Evolutionary conservation across 2,329 filamentous ascomycete genomes (phyloP), one percentile per base, ranked within the genome.

Genomic region (Xylariaceae sp.): DNA sequence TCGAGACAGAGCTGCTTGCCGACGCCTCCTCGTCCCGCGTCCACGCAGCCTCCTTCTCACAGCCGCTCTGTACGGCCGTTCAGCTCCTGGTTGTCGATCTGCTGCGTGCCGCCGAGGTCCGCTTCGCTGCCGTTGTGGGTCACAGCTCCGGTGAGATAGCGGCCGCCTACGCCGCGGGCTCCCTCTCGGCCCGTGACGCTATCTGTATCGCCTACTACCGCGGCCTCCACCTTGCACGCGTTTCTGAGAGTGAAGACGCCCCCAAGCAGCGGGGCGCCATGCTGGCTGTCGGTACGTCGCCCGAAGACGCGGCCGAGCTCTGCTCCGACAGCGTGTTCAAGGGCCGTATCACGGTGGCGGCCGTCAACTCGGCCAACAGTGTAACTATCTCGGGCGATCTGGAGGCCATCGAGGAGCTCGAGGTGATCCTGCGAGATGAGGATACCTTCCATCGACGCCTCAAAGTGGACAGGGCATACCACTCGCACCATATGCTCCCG

Each of bases 251-350:
- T n/a, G 5, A 11, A 15, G 13, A 15, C 4, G 18, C 19, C 5
- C 10, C 19, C 19, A 5, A 15, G 31, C 30, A 22, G 8, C n/a
- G n/a, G n/a, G 66, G 68, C 1, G 56, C 52, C 3, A 74, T 75
- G 70, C 45, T 71, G 31, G 67, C 68, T 0, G 64, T 63, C 2
- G 64, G 61, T 0, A 53, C 60, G 2, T 49, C 51, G 0, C 38
- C 51, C 4, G 54, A 61, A 4, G 58, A 66, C 24, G 60, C 58
- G 0, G 34, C 47, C 2, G 48, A 40, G 5, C 31, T 57, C 3
- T 45, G 46, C 10, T 35, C 36, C 0, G 31, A 48, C 0, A 14
- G 22, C 10, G 6, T 7, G 2, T 53, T 62, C 12, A 29, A 45
- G 4, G 58, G 55, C 9, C 39, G 43, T 0, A 38, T 54, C 2